Percentiles rank a stretch among this genome's conserved stretches.
phyloP scores from a whole-genome alignment of 2,329 filamentous ascomycete genomes.

The Fusarium torulosum region DNA sequence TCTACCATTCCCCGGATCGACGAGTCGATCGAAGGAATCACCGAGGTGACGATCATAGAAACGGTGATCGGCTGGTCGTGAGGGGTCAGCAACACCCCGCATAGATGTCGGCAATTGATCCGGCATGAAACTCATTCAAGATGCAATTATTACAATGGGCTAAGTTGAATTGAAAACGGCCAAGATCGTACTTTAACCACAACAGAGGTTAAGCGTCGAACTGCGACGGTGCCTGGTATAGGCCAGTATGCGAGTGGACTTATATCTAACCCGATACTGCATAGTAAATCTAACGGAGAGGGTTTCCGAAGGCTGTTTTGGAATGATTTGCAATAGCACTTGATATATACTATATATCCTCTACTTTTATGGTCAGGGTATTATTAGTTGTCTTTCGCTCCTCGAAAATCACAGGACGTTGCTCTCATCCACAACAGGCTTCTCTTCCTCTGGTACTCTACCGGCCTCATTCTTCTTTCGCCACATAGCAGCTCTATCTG shows the following conservation, averaged over 20 bases:
- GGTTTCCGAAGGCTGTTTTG: background rate
- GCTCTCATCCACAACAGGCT: background rate
- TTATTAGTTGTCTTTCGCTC: no score
- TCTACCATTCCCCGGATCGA: background rate
- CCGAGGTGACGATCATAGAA: conserved; percentile 5
- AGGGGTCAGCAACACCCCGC: conserved; percentile 29
- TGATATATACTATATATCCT: no score
- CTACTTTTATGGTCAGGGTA: no score
- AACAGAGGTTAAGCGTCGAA: background rate
- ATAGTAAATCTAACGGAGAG: rapidly evolving
- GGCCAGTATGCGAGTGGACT: background rate
- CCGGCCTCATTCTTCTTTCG: conserved; percentile 24
- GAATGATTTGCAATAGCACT: background rate
- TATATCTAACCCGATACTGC: background rate
- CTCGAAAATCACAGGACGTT: background rate
- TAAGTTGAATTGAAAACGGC: background rate
- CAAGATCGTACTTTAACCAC: conserved; percentile 6
- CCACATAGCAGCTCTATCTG: conserved; percentile 38
- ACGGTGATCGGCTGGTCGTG: conserved; percentile 8
- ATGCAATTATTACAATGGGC: background rate
- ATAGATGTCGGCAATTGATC: conserved; percentile 27
- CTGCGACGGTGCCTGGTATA: background rate
- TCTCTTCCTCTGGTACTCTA: background rate
- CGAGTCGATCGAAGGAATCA: conserved; percentile 7
- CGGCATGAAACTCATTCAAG: conserved; percentile 9